These are phyloP conservation scores for Mucor sp. DNA, from an alignment of 371 early-diverging fungal species.

Conservation along the genomic window DNA sequence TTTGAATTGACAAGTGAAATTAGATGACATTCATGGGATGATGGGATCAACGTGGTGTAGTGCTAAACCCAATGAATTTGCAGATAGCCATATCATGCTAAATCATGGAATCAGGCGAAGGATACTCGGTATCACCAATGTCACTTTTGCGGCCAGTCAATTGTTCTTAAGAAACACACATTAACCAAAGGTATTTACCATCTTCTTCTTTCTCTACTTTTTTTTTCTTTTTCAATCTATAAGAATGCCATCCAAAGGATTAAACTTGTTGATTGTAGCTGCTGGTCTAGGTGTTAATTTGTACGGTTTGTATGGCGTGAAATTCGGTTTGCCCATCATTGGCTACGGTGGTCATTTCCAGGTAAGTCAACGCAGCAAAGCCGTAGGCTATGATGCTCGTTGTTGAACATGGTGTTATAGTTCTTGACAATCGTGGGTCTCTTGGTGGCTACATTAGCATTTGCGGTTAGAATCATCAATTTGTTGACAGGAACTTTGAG, in stretches of 20 bases:
- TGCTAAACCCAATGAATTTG: background rate
- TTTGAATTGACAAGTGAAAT: background rate
- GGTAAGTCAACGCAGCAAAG: background rate
- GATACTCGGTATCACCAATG: background rate
- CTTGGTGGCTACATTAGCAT: background rate
- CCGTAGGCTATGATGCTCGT: background rate
- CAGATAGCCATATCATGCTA: background rate
- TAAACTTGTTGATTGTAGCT: slow-evolving; percentile 6
- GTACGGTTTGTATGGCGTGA: slow-evolving; percentile 15
- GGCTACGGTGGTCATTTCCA: slow-evolving; percentile 26
- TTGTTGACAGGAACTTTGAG: background rate
- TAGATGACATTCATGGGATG: too few species aligned
- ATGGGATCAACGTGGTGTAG: background rate
- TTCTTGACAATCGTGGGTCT: slow-evolving; percentile 5
- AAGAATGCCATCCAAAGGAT: slow-evolving; percentile 1
- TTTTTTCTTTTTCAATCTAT: background rate
- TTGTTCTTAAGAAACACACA: background rate
- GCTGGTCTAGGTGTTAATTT: slow-evolving; percentile 8
- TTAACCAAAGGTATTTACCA: background rate
- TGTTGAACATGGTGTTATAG: background rate
- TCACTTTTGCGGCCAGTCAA: background rate
- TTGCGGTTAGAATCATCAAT: background rate
- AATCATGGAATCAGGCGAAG: background rate
- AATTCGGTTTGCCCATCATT: slow-evolving; percentile 6
- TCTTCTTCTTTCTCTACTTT: background rate